These are phyloP conservation scores for Fraxinus sp. DNA, from an alignment of 305 asterid species.

Conservation along the genomic window DNA sequence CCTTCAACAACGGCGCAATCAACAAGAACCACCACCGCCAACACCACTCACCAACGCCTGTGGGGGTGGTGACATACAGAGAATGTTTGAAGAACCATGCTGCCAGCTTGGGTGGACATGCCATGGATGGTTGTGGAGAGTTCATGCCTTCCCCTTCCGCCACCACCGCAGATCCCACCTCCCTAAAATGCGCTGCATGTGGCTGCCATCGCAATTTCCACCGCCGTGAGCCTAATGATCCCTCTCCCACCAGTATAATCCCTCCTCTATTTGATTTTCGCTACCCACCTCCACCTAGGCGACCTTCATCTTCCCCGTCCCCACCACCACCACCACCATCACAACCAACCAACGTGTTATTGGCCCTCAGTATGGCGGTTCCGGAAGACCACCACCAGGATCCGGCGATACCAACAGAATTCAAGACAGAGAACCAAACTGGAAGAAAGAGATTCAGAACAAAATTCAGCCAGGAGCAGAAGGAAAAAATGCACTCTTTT, in stretches of 20 bases:
- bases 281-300: constrained; percentile 25
- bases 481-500: constrained; percentile 57
- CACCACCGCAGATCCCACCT: constrained; percentile 34
- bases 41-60: constrained; percentile 11
- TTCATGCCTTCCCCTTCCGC: constrained; percentile 36
- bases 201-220: constrained; percentile 82
- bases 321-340: constrained; percentile 19
- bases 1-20: constrained; percentile 10
- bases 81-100: constrained; percentile 19
- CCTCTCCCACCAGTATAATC: constrained; percentile 29
- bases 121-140: constrained; percentile 45
- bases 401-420: constrained; percentile 38
- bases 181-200: constrained; percentile 67
- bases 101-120: constrained; percentile 17
- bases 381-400: constrained; percentile 25
- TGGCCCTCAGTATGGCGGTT: constrained; percentile 26
- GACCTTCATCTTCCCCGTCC: constrained; percentile 17
- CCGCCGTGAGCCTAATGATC: constrained; percentile 53
- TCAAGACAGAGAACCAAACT: constrained; percentile 23
- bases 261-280: constrained; percentile 56
- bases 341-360: constrained; percentile 21
- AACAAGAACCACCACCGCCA: constrained; percentile 23
- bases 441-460: constrained; percentile 59
- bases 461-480: constrained; percentile 58
- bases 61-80: constrained; percentile 3